These are phyloP conservation scores for Aspergillus sp. DNA, from an alignment of 2,329 filamentous ascomycete genomes.

Conservation along the genomic window DNA sequence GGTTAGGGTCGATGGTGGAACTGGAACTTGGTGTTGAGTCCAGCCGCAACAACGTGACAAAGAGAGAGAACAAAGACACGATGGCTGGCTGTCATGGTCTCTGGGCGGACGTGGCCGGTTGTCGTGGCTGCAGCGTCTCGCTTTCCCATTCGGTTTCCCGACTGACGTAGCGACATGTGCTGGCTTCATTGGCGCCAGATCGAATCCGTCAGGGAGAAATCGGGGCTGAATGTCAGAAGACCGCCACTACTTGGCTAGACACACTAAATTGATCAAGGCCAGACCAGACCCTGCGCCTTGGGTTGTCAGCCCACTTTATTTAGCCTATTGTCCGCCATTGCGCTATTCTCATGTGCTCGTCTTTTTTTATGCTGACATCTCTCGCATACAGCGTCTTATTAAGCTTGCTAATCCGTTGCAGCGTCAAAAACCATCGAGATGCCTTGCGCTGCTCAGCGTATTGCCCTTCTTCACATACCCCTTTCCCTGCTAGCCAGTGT, in stretches of 20 bases:
- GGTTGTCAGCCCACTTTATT: background rate
- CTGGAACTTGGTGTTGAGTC: too few species aligned
- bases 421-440: background rate
- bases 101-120: background rate
- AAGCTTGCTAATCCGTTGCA: too few species aligned
- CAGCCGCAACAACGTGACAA: background rate
- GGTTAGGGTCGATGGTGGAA: background rate
- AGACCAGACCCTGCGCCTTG: background rate
- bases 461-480: background rate
- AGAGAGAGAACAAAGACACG: background rate
- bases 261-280: too few species aligned
- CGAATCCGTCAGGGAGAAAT: background rate
- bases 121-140: background rate
- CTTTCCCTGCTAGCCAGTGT: background rate
- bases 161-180: background rate
- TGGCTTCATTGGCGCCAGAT: background rate
- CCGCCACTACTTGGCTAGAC: too few species aligned
- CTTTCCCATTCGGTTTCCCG: background rate
- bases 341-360: background rate
- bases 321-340: background rate
- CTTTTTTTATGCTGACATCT: background rate
- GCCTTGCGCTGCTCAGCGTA: too few species aligned
- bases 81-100: background rate
- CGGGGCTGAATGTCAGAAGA: background rate
- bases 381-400: background rate